phyloP scores from a whole-genome alignment of 768 basidiomycete genomes.

The Serendipita sp. region DNA sequence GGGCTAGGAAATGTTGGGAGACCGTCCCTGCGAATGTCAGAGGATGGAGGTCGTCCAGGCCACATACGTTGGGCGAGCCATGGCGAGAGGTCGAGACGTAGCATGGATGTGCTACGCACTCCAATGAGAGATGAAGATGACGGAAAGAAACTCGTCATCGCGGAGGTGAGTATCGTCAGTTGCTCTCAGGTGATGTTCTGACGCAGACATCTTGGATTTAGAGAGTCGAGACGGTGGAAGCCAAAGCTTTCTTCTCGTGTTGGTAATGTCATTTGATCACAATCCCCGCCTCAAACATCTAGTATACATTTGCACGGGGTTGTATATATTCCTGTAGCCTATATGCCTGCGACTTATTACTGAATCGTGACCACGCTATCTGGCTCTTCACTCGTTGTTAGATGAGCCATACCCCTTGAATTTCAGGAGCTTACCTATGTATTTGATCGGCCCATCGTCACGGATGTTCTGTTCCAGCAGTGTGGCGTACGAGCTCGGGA shows the following conservation, averaged over 20 bases:
- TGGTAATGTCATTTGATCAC: slow-evolving; percentile 29
- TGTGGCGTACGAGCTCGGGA: too few species aligned
- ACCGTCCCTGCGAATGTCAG: neutral
- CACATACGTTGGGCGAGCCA: slow-evolving; percentile 3
- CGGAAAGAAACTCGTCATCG: slow-evolving; percentile 43
- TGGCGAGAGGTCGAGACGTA: slow-evolving; percentile 8
- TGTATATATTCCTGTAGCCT: neutral
- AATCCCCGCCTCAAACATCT: neutral
- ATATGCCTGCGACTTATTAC: neutral
- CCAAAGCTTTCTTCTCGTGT: slow-evolving; percentile 53
- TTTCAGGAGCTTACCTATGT: neutral
- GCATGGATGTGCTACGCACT: slow-evolving; percentile 27
- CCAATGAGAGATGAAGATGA: slow-evolving; percentile 28
- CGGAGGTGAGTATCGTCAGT: slow-evolving; percentile 40
- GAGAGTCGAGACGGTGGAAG: slow-evolving; percentile 61
- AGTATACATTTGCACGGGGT: neutral
- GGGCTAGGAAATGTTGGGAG: slow-evolving; percentile 3
- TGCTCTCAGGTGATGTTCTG: neutral
- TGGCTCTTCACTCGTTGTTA: neutral
- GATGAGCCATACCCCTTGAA: neutral
- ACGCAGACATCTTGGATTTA: slow-evolving; percentile 19
- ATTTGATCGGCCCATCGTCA: neutral
- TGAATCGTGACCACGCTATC: neutral
- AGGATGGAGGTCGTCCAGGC: neutral
- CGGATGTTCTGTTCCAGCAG: too few species aligned